These are phyloP conservation scores for Aspergillus aculeatinus DNA, from an alignment of 2,329 filamentous ascomycete species.

Conservation along the genomic window DNA sequence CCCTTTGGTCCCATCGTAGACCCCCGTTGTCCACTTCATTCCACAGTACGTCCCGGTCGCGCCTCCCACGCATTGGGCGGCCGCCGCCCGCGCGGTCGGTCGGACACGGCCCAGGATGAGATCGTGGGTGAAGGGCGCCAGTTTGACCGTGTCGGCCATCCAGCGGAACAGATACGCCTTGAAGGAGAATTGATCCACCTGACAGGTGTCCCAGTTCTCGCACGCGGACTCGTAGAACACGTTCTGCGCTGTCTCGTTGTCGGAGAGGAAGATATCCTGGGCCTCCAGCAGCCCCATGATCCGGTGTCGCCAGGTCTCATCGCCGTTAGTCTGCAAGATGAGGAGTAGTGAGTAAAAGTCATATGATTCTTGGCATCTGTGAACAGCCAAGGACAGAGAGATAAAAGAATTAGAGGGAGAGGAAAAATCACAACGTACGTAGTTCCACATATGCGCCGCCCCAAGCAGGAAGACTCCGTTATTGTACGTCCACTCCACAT, in stretches of 20 bases:
- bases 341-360: background rate
- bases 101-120: constrained; percentile 54
- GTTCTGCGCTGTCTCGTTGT: constrained; percentile 35
- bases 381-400: no score
- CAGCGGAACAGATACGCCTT: constrained; percentile 65
- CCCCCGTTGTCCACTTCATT: constrained; percentile 35
- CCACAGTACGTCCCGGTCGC: constrained; percentile 41
- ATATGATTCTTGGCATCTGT: background rate
- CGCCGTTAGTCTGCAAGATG: constrained; percentile 35
- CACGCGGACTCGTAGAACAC: constrained; percentile 62
- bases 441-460: constrained; percentile 55
- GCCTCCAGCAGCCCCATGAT: constrained; percentile 55
- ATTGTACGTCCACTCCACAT: constrained; percentile 57
- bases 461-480: constrained; percentile 54
- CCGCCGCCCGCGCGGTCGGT: constrained; percentile 55
- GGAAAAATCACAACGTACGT: constrained; percentile 28
- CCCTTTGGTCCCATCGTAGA: constrained; percentile 33
- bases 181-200: constrained; percentile 63
- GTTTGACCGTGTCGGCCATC: constrained; percentile 56
- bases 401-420: no score
- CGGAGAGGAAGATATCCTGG: constrained; percentile 50
- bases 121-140: constrained; percentile 57
- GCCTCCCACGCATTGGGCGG: constrained; percentile 31
- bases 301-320: constrained; percentile 52
- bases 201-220: constrained; percentile 55